A percentile compares a stretch with the other conserved stretches of the same genome.
phyloP scores from a whole-genome alignment of 1,139 yeast species.

The Sugiyamaella paludigena region DNA sequence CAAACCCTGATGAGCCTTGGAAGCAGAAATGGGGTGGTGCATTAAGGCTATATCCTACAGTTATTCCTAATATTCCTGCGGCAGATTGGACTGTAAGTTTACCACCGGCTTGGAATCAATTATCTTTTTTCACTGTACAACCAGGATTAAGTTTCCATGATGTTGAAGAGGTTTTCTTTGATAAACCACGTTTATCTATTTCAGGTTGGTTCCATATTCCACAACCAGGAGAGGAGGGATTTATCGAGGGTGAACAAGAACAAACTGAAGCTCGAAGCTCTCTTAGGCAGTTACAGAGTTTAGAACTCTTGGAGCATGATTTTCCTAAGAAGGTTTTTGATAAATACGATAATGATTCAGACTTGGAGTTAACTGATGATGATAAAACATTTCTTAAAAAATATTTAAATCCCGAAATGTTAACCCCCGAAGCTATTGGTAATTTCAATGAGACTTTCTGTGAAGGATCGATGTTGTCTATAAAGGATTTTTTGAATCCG shows the following conservation, averaged over 20 bases:
- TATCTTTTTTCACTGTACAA: constrained; percentile 92
- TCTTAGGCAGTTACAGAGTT: constrained; percentile 73
- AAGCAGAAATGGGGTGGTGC: constrained; percentile 90
- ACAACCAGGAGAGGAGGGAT: constrained; percentile 87
- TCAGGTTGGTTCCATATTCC: constrained; percentile 99
- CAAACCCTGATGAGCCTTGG: constrained; percentile 90
- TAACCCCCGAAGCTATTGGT: constrained; percentile 45
- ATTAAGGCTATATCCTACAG: constrained; percentile 77
- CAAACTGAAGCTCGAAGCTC: constrained; percentile 73
- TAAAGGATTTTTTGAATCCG: constrained; percentile 59
- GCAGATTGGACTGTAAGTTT: constrained; percentile 68
- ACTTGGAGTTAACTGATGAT: constrained; percentile 18
- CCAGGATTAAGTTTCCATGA: constrained; percentile 97
- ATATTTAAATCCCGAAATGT: constrained; percentile 57
- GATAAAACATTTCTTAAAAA: constrained; percentile 32
- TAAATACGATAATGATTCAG: constrained; percentile 19
- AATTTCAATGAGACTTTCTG: constrained; percentile 52
- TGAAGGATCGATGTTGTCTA: constrained; percentile 68
- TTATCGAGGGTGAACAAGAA: constrained; percentile 69
- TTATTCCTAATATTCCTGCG: constrained; percentile 85
- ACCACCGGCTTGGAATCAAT: constrained; percentile 92
- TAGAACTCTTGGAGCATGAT: constrained; percentile 75
- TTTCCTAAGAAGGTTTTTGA: constrained; percentile 55
- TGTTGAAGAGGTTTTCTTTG: constrained; percentile 93
- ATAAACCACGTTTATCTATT: constrained; percentile 82